Percentiles rank a stretch among this genome's conserved stretches.
These are phyloP conservation scores for Pythium grandisporangium DNA, from an alignment of 352 stramenopile genomes.

Conservation along the genomic window DNA sequence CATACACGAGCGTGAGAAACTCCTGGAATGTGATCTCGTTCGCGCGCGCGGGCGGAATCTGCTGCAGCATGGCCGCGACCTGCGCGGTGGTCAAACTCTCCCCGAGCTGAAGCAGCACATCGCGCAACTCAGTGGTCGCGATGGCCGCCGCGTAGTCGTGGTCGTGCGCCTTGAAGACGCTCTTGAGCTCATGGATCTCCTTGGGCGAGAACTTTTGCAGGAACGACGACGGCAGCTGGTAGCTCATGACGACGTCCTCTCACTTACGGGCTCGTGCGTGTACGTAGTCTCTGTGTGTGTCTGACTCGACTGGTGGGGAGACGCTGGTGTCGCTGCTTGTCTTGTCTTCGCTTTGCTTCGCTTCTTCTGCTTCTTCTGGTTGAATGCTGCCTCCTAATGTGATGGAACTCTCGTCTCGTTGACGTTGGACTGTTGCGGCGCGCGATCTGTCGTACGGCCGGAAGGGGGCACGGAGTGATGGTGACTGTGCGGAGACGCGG, in stretches of 20 bases:
- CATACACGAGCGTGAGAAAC: constrained; percentile 72
- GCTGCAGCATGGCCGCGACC: constrained; percentile 45
- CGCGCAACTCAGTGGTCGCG: constrained; percentile 30
- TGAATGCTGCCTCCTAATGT: background rate
- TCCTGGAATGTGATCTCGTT: constrained; percentile 65
- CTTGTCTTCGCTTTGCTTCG: background rate
- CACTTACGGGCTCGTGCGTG: background rate
- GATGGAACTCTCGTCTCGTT: constrained; percentile 2
- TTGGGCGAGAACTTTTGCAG: constrained; percentile 83
- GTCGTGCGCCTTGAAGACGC: constrained; percentile 82
- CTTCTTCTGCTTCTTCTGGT: background rate
- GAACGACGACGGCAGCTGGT: constrained; percentile 75
- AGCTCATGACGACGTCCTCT: constrained; percentile 42
- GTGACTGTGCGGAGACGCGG: no score
- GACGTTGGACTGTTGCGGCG: constrained; percentile 2
- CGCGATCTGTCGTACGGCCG: no score
- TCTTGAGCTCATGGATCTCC: constrained; percentile 83
- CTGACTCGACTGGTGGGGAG: no score
- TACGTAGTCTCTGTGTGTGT: no score
- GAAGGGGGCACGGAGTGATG: no score
- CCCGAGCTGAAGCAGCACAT: constrained; percentile 65
- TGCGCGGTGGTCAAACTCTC: constrained; percentile 70
- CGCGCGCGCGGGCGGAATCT: constrained; percentile 38
- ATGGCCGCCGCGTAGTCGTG: constrained; percentile 55
- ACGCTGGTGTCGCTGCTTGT: no score